These are phyloP conservation scores for Hymenoscyphus scutula DNA, from an alignment of 2,329 filamentous ascomycete genomes.

Conservation along the genomic window DNA sequence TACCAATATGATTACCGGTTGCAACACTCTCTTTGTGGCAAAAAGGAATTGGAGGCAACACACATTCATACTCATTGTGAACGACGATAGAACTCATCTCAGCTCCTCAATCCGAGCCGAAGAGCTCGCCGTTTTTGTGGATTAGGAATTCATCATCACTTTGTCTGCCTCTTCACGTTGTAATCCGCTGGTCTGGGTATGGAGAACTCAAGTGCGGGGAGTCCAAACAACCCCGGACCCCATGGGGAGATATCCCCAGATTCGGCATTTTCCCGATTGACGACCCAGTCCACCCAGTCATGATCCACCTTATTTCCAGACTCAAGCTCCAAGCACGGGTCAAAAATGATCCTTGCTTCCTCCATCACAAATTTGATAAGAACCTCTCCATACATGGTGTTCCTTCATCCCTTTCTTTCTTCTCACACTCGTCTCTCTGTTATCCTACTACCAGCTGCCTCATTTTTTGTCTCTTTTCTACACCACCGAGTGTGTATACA, in stretches of 20 bases:
- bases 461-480: not conserved
- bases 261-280: not conserved
- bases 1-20: not conserved
- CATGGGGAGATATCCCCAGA: constrained; percentile 2
- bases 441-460: not conserved
- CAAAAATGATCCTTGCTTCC: not conserved
- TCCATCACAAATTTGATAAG: not conserved
- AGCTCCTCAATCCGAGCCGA: no score
- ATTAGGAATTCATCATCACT: not conserved
- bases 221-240: constrained; percentile 1
- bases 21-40: not conserved
- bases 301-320: not conserved
- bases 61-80: not conserved
- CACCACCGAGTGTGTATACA: not conserved
- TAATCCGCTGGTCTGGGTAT: not conserved
- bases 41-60: not conserved
- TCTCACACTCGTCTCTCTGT: not conserved
- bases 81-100: not conserved
- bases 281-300: not conserved
- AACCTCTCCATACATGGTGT: not conserved
- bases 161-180: not conserved
- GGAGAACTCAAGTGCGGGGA: not conserved
- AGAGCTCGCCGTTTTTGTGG: not conserved
- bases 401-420: not conserved
- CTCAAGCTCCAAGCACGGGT: not conserved